Conservation (phyloP, 2,329 filamentous ascomycete genomes). For the Cladorrhinum sp. region DNA sequence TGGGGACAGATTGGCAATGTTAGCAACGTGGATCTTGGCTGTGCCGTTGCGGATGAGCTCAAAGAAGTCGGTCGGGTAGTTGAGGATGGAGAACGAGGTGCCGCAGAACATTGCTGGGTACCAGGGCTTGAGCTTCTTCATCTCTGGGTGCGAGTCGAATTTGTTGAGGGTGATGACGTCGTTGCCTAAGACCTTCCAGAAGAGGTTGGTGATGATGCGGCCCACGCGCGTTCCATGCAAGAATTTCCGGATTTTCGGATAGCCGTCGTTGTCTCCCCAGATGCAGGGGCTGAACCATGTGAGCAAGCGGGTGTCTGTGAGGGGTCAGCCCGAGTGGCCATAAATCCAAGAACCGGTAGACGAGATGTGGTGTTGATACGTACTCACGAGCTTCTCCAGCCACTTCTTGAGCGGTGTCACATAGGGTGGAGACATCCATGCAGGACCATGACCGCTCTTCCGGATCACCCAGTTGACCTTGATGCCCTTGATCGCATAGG, state of each 20-base stretch:
- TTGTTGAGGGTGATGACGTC: conserved; percentile 54
- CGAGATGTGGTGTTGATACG: conserved; percentile 20
- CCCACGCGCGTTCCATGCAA: conserved; percentile 58
- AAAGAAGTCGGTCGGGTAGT: conserved; percentile 57
- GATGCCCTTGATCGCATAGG: conserved; percentile 53
- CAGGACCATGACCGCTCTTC: conserved; percentile 52
- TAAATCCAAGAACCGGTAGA: too few relatives aligned
- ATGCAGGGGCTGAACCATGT: conserved; percentile 74
- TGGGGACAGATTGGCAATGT: conserved; percentile 46
- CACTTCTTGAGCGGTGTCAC: conserved; percentile 66
- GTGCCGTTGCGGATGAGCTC: conserved; percentile 52
- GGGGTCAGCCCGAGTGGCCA: conserved; percentile 4
- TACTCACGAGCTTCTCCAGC: conserved; percentile 64
- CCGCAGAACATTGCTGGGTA: conserved; percentile 50
- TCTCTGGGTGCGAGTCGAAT: conserved; percentile 53
- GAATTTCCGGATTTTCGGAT: conserved; percentile 49
- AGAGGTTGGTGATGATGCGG: conserved; percentile 50
- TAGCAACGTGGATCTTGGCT: conserved; percentile 51
- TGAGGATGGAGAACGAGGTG: conserved; percentile 56
- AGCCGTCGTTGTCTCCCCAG: conserved; percentile 63
- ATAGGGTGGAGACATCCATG: conserved; percentile 56
- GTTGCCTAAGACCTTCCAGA: conserved; percentile 55
- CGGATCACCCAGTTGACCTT: conserved; percentile 61
- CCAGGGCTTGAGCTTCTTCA: conserved; percentile 53
- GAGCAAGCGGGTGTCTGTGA: conserved; percentile 57